Percentiles rank a stretch among this genome's conserved stretches.
phyloP scores from a whole-genome alignment of 352 stramenopile species.

The Phytophthora ohioensis region DNA sequence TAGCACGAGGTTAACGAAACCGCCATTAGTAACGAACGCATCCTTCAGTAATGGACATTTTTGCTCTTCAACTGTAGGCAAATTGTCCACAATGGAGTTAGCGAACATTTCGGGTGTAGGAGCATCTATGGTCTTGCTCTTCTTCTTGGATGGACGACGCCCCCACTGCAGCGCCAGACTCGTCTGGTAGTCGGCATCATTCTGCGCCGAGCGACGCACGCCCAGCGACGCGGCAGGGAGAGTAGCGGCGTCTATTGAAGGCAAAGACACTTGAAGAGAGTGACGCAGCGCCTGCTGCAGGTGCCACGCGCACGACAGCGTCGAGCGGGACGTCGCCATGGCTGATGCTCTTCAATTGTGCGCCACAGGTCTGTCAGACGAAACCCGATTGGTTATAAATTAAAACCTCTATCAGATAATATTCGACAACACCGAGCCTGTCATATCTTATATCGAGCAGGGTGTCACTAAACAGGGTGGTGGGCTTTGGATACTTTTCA shows the following conservation, averaged over 20 bases:
- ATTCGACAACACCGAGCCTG: too few species aligned
- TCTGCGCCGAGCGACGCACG: slow-evolving; percentile 73
- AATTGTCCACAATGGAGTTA: slow-evolving; percentile 40
- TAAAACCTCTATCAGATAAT: too few species aligned
- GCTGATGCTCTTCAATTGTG: background rate
- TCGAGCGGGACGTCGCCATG: slow-evolving; percentile 26
- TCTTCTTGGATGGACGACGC: slow-evolving; percentile 36
- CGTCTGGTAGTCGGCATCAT: slow-evolving; percentile 80
- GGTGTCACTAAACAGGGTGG: too few species aligned
- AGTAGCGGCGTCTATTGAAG: slow-evolving; percentile 30
- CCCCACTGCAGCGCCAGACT: slow-evolving; percentile 69
- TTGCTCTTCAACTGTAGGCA: slow-evolving; percentile 19
- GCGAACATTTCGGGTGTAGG: slow-evolving; percentile 52
- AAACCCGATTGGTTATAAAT: too few species aligned
- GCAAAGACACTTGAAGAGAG: slow-evolving; percentile 47
- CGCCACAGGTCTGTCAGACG: too few species aligned
- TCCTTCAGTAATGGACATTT: slow-evolving; percentile 31
- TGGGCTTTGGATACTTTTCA: too few species aligned
- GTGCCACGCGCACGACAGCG: slow-evolving; percentile 60
- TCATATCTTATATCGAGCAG: too few species aligned
- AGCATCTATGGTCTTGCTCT: slow-evolving; percentile 9
- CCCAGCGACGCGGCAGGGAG: slow-evolving; percentile 46
- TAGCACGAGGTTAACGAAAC: slow-evolving; percentile 86
- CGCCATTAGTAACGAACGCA: slow-evolving; percentile 68
- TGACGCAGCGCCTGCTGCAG: slow-evolving; percentile 57